A percentile compares a stretch with the other conserved stretches of the same genome.
These are phyloP conservation scores for Syzygium malaccense DNA, from an alignment of 441 rosid genomes.

Conservation along the genomic window DNA sequence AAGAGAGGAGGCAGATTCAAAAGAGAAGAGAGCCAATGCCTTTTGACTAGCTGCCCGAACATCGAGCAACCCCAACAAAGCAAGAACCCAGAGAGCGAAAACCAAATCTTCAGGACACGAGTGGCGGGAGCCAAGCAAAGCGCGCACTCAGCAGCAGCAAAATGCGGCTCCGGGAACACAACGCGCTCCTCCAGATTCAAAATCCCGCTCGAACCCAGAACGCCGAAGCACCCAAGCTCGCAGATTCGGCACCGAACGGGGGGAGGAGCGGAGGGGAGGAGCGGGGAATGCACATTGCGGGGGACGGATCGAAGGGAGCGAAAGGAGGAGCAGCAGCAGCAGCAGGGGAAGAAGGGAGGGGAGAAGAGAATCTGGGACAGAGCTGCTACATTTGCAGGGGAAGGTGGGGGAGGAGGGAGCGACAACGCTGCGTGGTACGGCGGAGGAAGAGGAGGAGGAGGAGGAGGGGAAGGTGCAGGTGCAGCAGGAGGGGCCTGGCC, in stretches of 20 bases:
- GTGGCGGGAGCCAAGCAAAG: neutral
- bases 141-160: neutral
- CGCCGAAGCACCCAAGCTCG: neutral
- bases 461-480: neutral
- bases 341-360: neutral
- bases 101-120: neutral
- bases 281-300: neutral
- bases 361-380: neutral
- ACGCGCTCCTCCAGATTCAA: neutral
- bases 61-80: neutral
- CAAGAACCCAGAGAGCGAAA: neutral
- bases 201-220: neutral
- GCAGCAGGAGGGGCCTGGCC: neutral
- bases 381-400: conserved; percentile 2
- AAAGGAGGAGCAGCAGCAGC: neutral
- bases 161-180: neutral
- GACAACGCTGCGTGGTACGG: neutral
- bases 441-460: neutral
- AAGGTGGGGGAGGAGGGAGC: neutral
- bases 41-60: neutral
- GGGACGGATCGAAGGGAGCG: neutral
- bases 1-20: neutral
- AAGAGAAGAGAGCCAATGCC: neutral
- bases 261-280: neutral
- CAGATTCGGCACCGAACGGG: neutral